Percentiles rank a stretch among this genome's conserved stretches.
phyloP scores from a whole-genome alignment of 495 filamentous ascomycete species.

The Pyronema omphalodes region DNA sequence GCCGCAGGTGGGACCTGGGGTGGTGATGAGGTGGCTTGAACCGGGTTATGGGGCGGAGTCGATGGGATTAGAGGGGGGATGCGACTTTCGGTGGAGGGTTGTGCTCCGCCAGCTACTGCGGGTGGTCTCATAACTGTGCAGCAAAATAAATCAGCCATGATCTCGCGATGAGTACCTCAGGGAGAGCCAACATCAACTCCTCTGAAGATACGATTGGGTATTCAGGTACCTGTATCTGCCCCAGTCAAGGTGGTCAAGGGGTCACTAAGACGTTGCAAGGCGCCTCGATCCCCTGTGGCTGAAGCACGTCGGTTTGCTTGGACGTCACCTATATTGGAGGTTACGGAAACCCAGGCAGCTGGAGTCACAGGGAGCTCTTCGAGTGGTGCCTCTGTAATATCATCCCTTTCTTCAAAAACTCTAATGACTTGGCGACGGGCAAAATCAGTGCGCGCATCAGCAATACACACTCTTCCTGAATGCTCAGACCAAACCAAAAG shows the following conservation, averaged over 20 bases:
- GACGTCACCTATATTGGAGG: not conserved
- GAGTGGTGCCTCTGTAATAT: constrained; percentile 16
- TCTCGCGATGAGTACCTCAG: no score
- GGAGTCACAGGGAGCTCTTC: constrained; percentile 3
- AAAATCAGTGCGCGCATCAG: constrained; percentile 65
- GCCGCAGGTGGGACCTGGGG: no score
- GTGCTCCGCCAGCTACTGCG: no score
- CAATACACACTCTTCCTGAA: constrained; percentile 62
- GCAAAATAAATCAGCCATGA: no score
- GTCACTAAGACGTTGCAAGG: constrained; percentile 14
- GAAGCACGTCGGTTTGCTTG: no score
- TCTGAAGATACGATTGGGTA: not conserved
- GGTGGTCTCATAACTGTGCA: no score
- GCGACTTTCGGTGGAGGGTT: no score
- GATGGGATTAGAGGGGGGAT: no score
- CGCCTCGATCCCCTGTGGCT: constrained; percentile 10
- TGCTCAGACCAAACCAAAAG: constrained; percentile 88
- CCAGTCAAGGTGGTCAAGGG: not conserved
- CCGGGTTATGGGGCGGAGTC: no score
- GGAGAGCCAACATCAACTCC: not conserved
- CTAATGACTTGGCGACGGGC: constrained; percentile 47
- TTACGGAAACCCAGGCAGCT: constrained; percentile 1
- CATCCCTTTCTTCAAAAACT: constrained; percentile 19
- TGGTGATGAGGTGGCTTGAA: no score
- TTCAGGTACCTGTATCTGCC: not conserved